These are phyloP conservation scores for Solanum hybrid DNA, from an alignment of 305 asterid genomes.

Conservation along the genomic window DNA sequence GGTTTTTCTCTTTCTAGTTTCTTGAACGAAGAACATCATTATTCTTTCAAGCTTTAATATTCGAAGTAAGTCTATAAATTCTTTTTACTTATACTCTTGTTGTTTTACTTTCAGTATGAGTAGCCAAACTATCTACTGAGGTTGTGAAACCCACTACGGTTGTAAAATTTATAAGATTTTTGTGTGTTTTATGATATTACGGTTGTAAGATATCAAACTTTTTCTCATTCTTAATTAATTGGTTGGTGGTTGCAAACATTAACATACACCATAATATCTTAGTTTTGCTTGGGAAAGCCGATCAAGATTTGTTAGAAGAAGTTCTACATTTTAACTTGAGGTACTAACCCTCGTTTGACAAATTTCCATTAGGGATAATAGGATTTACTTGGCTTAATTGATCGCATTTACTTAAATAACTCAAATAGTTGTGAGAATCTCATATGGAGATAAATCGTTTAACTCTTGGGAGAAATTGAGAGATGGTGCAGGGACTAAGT, in stretches of 20 bases:
- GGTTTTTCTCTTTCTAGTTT: not conserved
- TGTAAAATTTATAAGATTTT: not conserved
- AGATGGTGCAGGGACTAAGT: not conserved
- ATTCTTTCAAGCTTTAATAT: not conserved
- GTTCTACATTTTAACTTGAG: not conserved
- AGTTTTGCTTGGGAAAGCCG: not conserved
- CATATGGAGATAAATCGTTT: not conserved
- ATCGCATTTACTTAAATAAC: not conserved
- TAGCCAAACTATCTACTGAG: not conserved
- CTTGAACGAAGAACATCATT: not conserved
- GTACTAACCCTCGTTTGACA: not conserved
- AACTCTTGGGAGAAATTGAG: not conserved
- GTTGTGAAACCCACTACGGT: not conserved
- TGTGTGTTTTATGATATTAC: not conserved
- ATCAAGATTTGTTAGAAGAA: not conserved
- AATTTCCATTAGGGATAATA: not conserved
- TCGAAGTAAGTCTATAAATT: not conserved
- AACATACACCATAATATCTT: not conserved
- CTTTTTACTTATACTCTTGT: not conserved
- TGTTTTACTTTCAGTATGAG: not conserved
- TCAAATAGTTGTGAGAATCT: not conserved
- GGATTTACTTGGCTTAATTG: not conserved
- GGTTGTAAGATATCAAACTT: not conserved
- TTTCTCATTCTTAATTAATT: not conserved
- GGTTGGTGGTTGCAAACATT: not conserved